Base-by-base conservation (phyloP, 352 stramenopile genomes). In the Halophytophthora batemanensis region DNA sequence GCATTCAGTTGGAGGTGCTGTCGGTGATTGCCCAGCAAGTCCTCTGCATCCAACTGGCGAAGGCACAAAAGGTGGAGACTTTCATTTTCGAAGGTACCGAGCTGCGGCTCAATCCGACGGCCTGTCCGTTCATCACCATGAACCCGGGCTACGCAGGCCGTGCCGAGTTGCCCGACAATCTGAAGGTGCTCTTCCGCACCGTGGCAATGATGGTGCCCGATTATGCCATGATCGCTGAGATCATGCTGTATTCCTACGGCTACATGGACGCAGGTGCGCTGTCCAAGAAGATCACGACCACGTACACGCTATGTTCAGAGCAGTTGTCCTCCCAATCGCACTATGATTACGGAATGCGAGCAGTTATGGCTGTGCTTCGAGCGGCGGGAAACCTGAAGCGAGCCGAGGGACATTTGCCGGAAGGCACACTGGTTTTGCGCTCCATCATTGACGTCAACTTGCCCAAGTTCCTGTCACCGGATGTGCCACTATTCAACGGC, bases 261-360 rank as follows among this genome's bases (percentile, higher is more conserved):
- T 98, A 97, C 62, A 90, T 93, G 56, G 82, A 96, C 23, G 90
- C 86, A 7, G 86, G 83, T 29, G 76, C 78, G 7, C 67, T 98
- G 11, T 95, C 91, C 17, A 93, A 97, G 65, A 98, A 98, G 61
- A 95, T 98, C 54, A 96, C 96, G 19, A 95, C 90, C 1, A 94
- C 91, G 10, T 96, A 98, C 57, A 96, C 94, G 33, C 62, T 98
- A 14, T 98, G 88, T 60, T 97, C 87, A 1, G 90, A 98, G 56
- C 93, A 98, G 56, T 66, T 98, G 3, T 97, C 86, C 8, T 96
- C 83, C 15, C 93, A 98, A 52, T 96, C 90, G 42, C 93, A 98
- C 53, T 98, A 98, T 54, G 93, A 98, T 58, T 98, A 98, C 66
- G 93, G 93, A 21, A 98, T 98, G 87, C 71, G 93, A 28, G 93